A percentile compares a stretch with the other conserved stretches of the same genome.
Evolutionary conservation across 2,329 filamentous ascomycete species (phyloP).

Genomic region (Xylaria sp.): DNA sequence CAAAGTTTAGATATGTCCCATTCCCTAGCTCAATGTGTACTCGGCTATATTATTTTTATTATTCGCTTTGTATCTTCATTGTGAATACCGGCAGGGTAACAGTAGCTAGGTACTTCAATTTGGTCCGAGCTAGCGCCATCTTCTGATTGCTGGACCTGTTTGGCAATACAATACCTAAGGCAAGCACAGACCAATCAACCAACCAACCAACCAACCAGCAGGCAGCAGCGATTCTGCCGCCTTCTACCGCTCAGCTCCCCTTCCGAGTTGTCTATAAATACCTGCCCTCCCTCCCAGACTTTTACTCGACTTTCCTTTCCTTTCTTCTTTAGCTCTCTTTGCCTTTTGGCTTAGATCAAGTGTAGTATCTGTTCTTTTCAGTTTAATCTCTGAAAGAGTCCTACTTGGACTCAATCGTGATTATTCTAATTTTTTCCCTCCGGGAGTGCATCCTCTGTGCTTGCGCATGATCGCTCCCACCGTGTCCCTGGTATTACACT

Average conservation of each 20-base stretch:
- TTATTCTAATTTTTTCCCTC: slow-evolving; percentile 83
- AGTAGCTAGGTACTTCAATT: too few species aligned
- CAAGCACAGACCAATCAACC: slow-evolving; percentile 2
- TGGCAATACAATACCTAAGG: background rate
- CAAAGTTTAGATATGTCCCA: too few species aligned
- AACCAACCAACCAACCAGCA: slow-evolving; percentile 11
- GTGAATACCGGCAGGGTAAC: too few species aligned
- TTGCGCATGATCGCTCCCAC: slow-evolving; percentile 74
- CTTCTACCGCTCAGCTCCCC: slow-evolving; percentile 19
- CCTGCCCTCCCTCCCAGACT: slow-evolving; percentile 19
- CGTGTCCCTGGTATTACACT: slow-evolving; percentile 83
- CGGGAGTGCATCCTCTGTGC: slow-evolving; percentile 71
- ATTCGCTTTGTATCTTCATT: too few species aligned
- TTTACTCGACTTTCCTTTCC: slow-evolving; percentile 22
- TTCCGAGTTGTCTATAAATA: slow-evolving; percentile 29
- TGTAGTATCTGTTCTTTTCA: slow-evolving; percentile 98
- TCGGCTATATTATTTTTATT: too few species aligned
- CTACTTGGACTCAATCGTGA: slow-evolving; percentile 77
- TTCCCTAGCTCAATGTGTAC: too few species aligned
- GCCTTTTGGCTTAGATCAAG: slow-evolving; percentile 72
- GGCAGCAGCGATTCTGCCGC: slow-evolving; percentile 25
- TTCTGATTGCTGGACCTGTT: background rate
- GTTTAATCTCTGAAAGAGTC: slow-evolving; percentile 93
- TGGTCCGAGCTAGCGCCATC: background rate
- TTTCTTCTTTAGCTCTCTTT: slow-evolving; percentile 56